A percentile compares a stretch with the other conserved stretches of the same genome.
Evolutionary conservation across 2,329 filamentous ascomycete species (phyloP).

Genomic region (Aplosporella prunicola): DNA sequence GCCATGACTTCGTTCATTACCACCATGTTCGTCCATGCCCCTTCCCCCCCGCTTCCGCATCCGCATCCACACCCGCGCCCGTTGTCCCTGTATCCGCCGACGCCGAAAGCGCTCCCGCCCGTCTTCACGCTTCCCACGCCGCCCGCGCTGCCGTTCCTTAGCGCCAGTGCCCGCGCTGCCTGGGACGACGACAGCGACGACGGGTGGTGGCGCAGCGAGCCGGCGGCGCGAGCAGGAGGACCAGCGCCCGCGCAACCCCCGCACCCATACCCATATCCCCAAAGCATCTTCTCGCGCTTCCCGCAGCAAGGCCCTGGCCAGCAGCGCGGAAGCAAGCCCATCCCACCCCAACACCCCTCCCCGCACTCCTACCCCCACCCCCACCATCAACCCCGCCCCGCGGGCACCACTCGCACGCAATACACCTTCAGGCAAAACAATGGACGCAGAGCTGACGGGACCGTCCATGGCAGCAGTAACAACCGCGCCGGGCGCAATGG

Average conservation of each 20-base stretch:
- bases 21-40: slow-evolving; percentile 57
- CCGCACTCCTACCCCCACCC: too few species aligned
- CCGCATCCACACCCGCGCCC: slow-evolving; percentile 23
- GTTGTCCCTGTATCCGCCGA: slow-evolving; percentile 23
- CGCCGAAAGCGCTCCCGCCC: slow-evolving; percentile 31
- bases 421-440: slow-evolving; percentile 13
- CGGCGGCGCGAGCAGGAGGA: too few species aligned
- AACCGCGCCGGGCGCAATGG: slow-evolving; percentile 6
- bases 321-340: too few species aligned
- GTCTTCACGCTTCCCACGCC: slow-evolving; percentile 36
- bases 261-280: too few species aligned
- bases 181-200: too few species aligned
- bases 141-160: slow-evolving; percentile 1
- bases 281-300: too few species aligned
- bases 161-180: background rate
- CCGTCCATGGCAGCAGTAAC: slow-evolving; percentile 6
- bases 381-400: too few species aligned
- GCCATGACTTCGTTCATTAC: slow-evolving; percentile 70
- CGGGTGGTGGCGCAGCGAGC: too few species aligned
- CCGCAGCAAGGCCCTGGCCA: too few species aligned
- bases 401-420: too few species aligned
- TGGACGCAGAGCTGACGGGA: slow-evolving; percentile 1
- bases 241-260: too few species aligned
- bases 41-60: slow-evolving; percentile 22
- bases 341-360: too few species aligned